phyloP scores from a whole-genome alignment of 495 filamentous ascomycete genomes.

The Glutinoglossum americanum region DNA sequence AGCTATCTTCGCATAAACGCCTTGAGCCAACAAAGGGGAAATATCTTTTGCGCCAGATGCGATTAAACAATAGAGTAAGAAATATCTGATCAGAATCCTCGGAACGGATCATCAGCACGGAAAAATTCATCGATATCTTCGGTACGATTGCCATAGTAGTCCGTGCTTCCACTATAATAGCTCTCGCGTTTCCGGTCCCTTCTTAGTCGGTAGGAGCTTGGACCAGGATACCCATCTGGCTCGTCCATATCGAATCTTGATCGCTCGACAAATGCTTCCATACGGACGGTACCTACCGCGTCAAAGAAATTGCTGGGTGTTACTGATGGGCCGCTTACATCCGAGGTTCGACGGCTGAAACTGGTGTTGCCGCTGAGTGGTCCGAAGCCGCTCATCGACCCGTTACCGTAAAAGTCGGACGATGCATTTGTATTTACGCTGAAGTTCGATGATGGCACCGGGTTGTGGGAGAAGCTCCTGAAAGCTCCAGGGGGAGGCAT shows the following conservation, averaged over 20 bases:
- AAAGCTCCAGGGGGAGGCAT: constrained; percentile 39
- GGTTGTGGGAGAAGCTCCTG: constrained; percentile 51
- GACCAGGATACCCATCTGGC: constrained; percentile 6
- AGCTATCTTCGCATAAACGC: background rate
- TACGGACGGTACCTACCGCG: constrained; percentile 76
- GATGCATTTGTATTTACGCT: constrained; percentile 9
- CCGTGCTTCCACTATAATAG: constrained; percentile 17
- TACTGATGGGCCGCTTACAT: constrained; percentile 18
- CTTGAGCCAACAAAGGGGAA: background rate
- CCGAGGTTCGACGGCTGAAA: constrained; percentile 23
- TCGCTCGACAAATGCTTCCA: constrained; percentile 74
- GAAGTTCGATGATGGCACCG: constrained; percentile 18
- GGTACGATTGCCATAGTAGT: background rate
- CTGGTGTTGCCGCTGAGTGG: constrained; percentile 22
- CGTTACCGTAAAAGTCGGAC: constrained; percentile 11
- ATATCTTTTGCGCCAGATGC: background rate
- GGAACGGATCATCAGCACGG: constrained; percentile 20
- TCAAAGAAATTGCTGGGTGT: constrained; percentile 26
- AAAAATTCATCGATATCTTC: constrained; percentile 14
- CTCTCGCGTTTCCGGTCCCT: constrained; percentile 2
- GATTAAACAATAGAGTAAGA: background rate
- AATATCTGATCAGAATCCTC: constrained; percentile 16
- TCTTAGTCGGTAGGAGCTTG: background rate
- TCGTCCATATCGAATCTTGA: constrained; percentile 8
- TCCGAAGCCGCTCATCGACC: constrained; percentile 28